Evolutionary conservation across 73 alveolate genomes (phyloP).

Genomic region (Paramecium octaurelia): DNA sequence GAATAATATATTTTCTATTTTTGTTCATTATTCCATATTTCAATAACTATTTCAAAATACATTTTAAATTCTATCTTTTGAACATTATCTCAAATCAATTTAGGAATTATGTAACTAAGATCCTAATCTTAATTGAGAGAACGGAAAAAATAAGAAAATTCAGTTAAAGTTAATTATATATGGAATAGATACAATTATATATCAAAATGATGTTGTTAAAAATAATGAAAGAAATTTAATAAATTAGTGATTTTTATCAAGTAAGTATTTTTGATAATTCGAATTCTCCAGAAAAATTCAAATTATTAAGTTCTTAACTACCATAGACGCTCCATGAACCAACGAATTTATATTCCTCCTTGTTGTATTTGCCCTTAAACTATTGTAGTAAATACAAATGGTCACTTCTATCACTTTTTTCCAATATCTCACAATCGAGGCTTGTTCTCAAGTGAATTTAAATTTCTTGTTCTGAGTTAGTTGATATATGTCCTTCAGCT

Average conservation of each 20-base stretch:
- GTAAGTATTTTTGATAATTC: neutral
- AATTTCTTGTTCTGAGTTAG: neutral
- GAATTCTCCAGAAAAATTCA: neutral
- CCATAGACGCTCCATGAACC: slow-evolving; percentile 9
- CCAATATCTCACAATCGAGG: neutral
- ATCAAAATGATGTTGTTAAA: neutral
- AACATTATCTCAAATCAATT: neutral
- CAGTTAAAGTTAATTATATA: neutral
- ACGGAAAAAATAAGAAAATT: too few relatives aligned
- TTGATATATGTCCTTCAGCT: neutral
- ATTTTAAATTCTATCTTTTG: neutral
- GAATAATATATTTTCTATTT: neutral
- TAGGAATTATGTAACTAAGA: neutral
- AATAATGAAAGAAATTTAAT: neutral
- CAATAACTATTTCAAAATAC: neutral
- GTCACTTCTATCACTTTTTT: neutral
- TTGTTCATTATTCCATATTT: neutral
- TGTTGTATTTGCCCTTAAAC: neutral
- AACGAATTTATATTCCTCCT: neutral
- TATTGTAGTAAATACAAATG: neutral
- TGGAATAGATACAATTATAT: neutral
- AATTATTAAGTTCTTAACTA: neutral
- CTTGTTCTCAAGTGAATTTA: neutral
- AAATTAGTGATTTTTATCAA: neutral
- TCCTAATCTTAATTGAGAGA: neutral